phyloP scores from a whole-genome alignment of 805 yeast species.

The Candida khao-thaluensis region DNA sequence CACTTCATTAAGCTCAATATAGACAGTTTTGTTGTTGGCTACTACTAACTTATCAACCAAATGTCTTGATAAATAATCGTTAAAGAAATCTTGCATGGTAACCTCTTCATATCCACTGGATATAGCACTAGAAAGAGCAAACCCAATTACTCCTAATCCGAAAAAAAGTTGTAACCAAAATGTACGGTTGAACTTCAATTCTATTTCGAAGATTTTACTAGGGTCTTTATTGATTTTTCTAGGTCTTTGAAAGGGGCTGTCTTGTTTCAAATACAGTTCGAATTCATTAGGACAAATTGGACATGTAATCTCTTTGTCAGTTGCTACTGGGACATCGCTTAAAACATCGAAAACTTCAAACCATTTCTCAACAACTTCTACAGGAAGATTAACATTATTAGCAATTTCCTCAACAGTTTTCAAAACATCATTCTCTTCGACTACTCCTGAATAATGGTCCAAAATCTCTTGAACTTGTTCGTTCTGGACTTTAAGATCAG shows the following conservation, averaged over 20 bases:
- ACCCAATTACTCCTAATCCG: conserved; percentile 27
- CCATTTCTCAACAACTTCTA: conserved; percentile 25
- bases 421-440: background rate
- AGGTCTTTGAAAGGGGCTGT: conserved; percentile 5
- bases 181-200: conserved; percentile 21
- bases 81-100: conserved; percentile 89
- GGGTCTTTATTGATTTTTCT: conserved; percentile 13
- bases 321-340: conserved; percentile 25
- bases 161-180: conserved; percentile 32
- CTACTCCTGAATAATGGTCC: conserved; percentile 12
- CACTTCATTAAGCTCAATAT: conserved; percentile 62
- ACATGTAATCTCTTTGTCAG: conserved; percentile 21
- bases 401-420: conserved; percentile 13
- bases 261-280: conserved; percentile 3
- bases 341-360: conserved; percentile 29
- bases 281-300: conserved; percentile 31
- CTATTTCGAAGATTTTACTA: conserved; percentile 11
- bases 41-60: conserved; percentile 72
- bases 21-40: conserved; percentile 72
- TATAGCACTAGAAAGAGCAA: conserved; percentile 21
- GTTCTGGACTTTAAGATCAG: conserved; percentile 28
- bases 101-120: conserved; percentile 46
- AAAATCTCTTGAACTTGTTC: conserved; percentile 24
- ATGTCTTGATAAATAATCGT: conserved; percentile 71
- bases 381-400: conserved; percentile 15